These are phyloP conservation scores for Hyaloscypha variabilis DNA, from an alignment of 495 filamentous ascomycete genomes.

Conservation along the genomic window DNA sequence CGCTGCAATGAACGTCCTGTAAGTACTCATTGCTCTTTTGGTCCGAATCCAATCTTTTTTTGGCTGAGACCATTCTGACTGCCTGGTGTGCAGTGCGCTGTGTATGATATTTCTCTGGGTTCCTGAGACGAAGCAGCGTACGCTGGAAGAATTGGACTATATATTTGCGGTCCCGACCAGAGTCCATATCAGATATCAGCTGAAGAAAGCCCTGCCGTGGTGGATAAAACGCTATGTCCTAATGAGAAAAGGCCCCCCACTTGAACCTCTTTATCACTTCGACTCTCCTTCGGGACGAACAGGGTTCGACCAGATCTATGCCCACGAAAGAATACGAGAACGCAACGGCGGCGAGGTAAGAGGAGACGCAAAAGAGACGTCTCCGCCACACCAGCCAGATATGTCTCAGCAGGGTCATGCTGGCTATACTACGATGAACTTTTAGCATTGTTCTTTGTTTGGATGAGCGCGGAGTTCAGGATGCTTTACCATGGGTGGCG, in stretches of 20 bases:
- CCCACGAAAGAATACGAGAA: conserved; percentile 12
- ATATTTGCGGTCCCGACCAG: conserved; percentile 74
- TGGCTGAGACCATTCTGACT: no score
- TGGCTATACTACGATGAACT: background rate
- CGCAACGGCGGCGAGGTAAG: background rate
- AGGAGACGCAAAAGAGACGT: background rate
- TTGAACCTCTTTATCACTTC: conserved; percentile 69
- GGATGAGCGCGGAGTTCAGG: background rate
- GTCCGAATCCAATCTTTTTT: no score
- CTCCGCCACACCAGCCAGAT: background rate
- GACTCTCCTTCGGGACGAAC: conserved; percentile 33
- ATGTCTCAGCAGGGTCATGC: background rate
- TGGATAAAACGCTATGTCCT: conserved; percentile 72
- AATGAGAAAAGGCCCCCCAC: conserved; percentile 48
- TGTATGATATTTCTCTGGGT: conserved; percentile 70
- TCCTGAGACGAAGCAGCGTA: conserved; percentile 69
- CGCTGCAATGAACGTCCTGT: conserved; percentile 62
- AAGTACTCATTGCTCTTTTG: no score
- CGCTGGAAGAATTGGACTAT: conserved; percentile 81
- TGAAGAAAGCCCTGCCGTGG: conserved; percentile 63
- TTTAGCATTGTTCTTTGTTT: background rate
- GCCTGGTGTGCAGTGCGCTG: no score
- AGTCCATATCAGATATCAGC: conserved; percentile 66
- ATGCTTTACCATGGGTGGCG: background rate
- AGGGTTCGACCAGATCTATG: conserved; percentile 14